Evolutionary conservation across 1,284 basidiomycete genomes (phyloP).

Genomic region (Papiliotrema nemorosa): DNA sequence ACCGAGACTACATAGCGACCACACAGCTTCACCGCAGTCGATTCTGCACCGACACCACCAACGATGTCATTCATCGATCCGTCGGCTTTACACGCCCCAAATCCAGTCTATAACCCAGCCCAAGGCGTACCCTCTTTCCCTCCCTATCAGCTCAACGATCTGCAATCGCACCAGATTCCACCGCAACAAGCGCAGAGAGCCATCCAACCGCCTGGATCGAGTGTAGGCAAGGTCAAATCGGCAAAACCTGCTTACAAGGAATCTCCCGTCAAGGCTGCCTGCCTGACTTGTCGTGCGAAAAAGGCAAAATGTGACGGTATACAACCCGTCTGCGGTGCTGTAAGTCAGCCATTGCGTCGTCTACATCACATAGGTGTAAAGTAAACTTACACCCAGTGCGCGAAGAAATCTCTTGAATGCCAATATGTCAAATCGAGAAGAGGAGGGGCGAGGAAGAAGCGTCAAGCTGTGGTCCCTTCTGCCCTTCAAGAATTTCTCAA

Average conservation of each 20-base stretch:
- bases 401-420: slow-evolving; percentile 42
- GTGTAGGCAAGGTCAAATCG: slow-evolving; percentile 2
- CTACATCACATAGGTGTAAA: too few relatives aligned
- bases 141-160: not conserved
- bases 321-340: slow-evolving; percentile 46
- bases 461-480: slow-evolving; percentile 35
- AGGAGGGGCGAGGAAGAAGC: slow-evolving; percentile 48
- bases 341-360: slow-evolving; percentile 17
- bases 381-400: slow-evolving; percentile 40
- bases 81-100: not conserved
- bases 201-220: not conserved
- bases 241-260: slow-evolving; percentile 10
- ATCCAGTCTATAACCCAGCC: not conserved
- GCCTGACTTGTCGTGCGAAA: slow-evolving; percentile 45
- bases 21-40: not conserved
- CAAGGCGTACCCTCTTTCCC: not conserved
- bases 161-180: not conserved
- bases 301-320: slow-evolving; percentile 50
- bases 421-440: slow-evolving; percentile 49
- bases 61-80: not conserved
- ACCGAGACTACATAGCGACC: too few relatives aligned
- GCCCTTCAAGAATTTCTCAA: slow-evolving; percentile 43
- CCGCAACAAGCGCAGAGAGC: not conserved
- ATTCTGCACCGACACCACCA: not conserved
- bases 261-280: slow-evolving; percentile 47